Percentiles rank a stretch among this genome's conserved stretches.
Conservation (phyloP, 2,329 filamentous ascomycete genomes). For the Ascomycota sp. region DNA sequence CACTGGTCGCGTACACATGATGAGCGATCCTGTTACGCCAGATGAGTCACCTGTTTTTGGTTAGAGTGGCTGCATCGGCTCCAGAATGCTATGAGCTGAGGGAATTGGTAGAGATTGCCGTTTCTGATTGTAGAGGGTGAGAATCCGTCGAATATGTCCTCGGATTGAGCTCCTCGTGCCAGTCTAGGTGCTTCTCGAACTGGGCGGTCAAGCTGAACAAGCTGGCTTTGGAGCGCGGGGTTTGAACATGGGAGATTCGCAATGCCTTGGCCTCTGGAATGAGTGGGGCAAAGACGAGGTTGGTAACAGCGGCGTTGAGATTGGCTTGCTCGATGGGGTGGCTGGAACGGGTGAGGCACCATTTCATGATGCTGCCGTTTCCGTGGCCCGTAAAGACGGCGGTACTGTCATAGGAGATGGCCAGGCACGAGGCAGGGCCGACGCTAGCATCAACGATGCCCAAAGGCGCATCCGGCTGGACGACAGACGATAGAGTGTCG, state of each 20-base stretch:
- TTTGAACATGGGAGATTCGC: slow-evolving; percentile 44
- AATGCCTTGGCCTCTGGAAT: slow-evolving; percentile 19
- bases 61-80: no score
- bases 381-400: slow-evolving; percentile 62
- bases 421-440: slow-evolving; percentile 46
- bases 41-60: no score
- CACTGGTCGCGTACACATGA: no score
- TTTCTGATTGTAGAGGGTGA: slow-evolving; percentile 23
- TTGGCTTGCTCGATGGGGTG: slow-evolving; percentile 48
- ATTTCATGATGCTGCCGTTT: slow-evolving; percentile 57
- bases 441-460: slow-evolving; percentile 38
- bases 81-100: no score
- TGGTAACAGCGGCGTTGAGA: slow-evolving; percentile 66
- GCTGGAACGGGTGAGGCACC: slow-evolving; percentile 56
- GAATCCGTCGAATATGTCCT: slow-evolving; percentile 27
- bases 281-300: slow-evolving; percentile 53
- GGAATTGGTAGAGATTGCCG: no score
- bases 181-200: slow-evolving; percentile 24
- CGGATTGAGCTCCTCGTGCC: slow-evolving; percentile 21
- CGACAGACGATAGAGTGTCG: slow-evolving; percentile 34
- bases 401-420: slow-evolving; percentile 66
- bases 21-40: no score
- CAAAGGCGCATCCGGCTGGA: slow-evolving; percentile 32
- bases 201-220: slow-evolving; percentile 48
- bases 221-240: slow-evolving; percentile 51